phyloP scores from a whole-genome alignment of 2,329 filamentous ascomycete genomes.

The Exophiala lecanii-corni region DNA sequence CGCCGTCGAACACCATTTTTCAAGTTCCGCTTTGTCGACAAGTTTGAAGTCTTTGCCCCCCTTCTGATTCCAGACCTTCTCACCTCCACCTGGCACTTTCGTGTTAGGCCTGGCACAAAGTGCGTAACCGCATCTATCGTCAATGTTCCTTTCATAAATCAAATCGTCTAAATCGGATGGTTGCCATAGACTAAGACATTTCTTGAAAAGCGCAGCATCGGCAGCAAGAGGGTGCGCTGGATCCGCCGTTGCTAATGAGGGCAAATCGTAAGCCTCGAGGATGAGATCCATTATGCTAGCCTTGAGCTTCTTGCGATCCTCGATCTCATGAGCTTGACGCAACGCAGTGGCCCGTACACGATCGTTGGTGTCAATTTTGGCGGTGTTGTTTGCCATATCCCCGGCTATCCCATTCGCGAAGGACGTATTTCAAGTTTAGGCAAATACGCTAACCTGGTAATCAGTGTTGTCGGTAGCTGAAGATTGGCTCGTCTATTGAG shows the following conservation, averaged over 20 bases:
- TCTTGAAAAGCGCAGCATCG: slow-evolving; percentile 63
- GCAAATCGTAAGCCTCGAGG: slow-evolving; percentile 64
- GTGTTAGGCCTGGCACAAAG: slow-evolving; percentile 67
- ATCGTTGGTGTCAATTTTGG: slow-evolving; percentile 21
- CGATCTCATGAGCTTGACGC: slow-evolving; percentile 75
- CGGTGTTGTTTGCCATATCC: slow-evolving; percentile 11
- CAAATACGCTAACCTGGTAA: no score
- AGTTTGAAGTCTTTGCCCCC: slow-evolving; percentile 59
- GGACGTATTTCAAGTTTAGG: no score
- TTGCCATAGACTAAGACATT: slow-evolving; percentile 68
- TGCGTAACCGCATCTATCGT: slow-evolving; percentile 75
- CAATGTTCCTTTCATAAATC: slow-evolving; percentile 82
- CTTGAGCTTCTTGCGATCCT: slow-evolving; percentile 76
- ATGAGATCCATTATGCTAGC: slow-evolving; percentile 66
- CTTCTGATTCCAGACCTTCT: slow-evolving; percentile 46
- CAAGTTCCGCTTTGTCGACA: slow-evolving; percentile 65
- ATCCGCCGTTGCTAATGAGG: slow-evolving; percentile 49
- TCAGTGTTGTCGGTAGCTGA: no score
- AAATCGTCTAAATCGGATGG: slow-evolving; percentile 85
- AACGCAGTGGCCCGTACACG: slow-evolving; percentile 61
- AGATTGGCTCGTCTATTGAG: no score
- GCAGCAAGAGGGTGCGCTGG: slow-evolving; percentile 50
- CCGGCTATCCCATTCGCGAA: no score
- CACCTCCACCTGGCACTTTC: slow-evolving; percentile 52
- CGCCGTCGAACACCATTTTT: slow-evolving; percentile 79